Conservation (phyloP, 345 rosid species). For the Barbarea vulgaris region DNA sequence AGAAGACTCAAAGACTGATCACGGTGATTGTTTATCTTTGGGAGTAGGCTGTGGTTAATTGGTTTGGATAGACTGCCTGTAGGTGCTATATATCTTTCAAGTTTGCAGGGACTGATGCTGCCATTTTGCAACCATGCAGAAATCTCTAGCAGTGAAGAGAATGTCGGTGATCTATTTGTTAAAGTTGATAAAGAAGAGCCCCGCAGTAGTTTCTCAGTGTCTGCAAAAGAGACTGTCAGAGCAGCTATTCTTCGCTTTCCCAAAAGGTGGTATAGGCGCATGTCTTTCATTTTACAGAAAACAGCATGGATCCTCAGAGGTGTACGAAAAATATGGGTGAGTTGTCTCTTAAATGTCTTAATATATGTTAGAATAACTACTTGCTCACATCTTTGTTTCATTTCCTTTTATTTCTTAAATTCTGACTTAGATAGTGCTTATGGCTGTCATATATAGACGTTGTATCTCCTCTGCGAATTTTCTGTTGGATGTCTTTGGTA, state of each 20-base stretch:
- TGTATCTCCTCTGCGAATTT: slow-evolving; percentile 3
- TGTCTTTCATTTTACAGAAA: slow-evolving; percentile 65
- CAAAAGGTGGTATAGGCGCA: slow-evolving; percentile 73
- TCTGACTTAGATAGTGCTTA: slow-evolving; percentile 7
- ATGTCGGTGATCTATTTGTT: slow-evolving; percentile 45
- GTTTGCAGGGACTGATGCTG: slow-evolving; percentile 57
- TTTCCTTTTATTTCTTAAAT: slow-evolving; percentile 18
- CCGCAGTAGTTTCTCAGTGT: slow-evolving; percentile 53
- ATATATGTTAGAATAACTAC: neutral
- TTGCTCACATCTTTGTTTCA: slow-evolving; percentile 21
- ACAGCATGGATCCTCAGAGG: slow-evolving; percentile 52
- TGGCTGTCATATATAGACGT: slow-evolving; percentile 5
- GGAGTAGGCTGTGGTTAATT: slow-evolving; percentile 58
- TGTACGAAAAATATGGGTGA: slow-evolving; percentile 78
- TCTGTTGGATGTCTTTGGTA: slow-evolving; percentile 13
- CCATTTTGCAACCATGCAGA: slow-evolving; percentile 55
- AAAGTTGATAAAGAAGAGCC: slow-evolving; percentile 63
- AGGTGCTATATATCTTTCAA: slow-evolving; percentile 49
- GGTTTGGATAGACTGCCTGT: slow-evolving; percentile 54
- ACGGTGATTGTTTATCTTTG: slow-evolving; percentile 50
- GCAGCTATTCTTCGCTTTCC: slow-evolving; percentile 65
- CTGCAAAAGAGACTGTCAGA: slow-evolving; percentile 78
- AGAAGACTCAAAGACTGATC: slow-evolving; percentile 51
- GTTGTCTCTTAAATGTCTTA: slow-evolving; percentile 34
- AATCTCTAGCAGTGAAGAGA: slow-evolving; percentile 48